These are phyloP conservation scores for Plasmodium coatneyi DNA, from an alignment of 169 alveolate species.

Conservation along the genomic window DNA sequence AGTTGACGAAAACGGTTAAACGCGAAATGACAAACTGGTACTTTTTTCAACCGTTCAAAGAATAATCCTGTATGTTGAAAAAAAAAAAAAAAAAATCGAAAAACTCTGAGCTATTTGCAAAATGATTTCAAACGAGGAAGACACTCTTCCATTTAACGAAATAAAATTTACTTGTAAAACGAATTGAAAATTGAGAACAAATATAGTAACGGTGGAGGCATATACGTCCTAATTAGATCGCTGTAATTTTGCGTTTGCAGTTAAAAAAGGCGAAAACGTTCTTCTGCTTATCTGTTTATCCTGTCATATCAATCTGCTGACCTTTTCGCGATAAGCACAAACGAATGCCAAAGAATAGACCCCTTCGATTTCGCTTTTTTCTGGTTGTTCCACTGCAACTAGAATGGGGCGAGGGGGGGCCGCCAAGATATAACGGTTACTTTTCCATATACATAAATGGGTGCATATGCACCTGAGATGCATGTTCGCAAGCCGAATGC, in stretches of 20 bases:
- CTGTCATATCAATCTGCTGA: not conserved
- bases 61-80: not conserved
- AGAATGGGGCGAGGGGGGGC: not conserved
- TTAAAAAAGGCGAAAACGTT: not conserved
- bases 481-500: not conserved
- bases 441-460: not conserved
- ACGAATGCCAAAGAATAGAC: not conserved
- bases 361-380: not conserved
- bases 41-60: not conserved
- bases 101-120: not conserved
- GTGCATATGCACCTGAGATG: not conserved
- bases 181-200: not conserved
- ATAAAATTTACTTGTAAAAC: not conserved
- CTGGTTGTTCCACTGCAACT: not conserved
- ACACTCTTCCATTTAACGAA: not conserved
- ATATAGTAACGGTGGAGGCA: not conserved
- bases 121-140: not conserved
- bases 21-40: not conserved
- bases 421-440: not conserved
- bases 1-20: not conserved
- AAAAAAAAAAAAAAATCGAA: slow-evolving; percentile 12
- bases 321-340: not conserved
- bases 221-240: not conserved
- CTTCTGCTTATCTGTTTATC: not conserved
- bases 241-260: not conserved